Base-by-base conservation (phyloP, 805 yeast species). In the Myxozyma lipomycoides region DNA sequence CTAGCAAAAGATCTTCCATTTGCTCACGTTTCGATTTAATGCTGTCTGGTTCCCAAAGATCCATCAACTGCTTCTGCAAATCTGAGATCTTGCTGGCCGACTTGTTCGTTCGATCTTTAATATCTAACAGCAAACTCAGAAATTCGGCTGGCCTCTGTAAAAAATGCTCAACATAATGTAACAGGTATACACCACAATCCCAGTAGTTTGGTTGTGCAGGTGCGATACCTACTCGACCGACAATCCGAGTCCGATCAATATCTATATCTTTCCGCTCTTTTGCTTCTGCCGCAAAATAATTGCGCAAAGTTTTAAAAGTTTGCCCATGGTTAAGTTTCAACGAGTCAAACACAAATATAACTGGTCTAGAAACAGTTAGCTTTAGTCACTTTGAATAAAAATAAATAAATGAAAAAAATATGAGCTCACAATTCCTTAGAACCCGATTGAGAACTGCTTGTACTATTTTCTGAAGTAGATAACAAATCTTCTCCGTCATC, bases 131-230 rank as follows among this genome's bases (percentile, higher is more conserved):
- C 6, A 57, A 32, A 23, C 50, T 46, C 17, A 61, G 22, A 48
- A 64, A 60, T 48, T 51, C 56, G 10, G 55, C 59, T 10, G 72
- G 70, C 15, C 51, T 48, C 10, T 50, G 21, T 35, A 68, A 47
- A 51, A 67, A 67, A 42, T 49, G 47, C 43, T 68, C 69, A 25
- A 65, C 62, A 60, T 85, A 89, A 59, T 83, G 83, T 15, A 93
- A 83, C 1, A 91, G 86, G 68, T 86, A 96, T 19, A 93, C 79
- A 1, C 98, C 98, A 70, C 98, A 93, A 65, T 93, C 98, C 64
- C 89, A 86, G 69, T 83, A 81, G 65, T 93, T 93, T 26, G 82
- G 81, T 63, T 93, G 98, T 51, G 76, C 80, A 0, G 97, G 96
- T 0, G 88, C 93, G 3, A 71, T 63, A 3, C 82, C 80, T 5